A percentile compares a stretch with the other conserved stretches of the same genome.
Conservation (phyloP, 345 rosid species). For the Crucihimalaya himalaica region DNA sequence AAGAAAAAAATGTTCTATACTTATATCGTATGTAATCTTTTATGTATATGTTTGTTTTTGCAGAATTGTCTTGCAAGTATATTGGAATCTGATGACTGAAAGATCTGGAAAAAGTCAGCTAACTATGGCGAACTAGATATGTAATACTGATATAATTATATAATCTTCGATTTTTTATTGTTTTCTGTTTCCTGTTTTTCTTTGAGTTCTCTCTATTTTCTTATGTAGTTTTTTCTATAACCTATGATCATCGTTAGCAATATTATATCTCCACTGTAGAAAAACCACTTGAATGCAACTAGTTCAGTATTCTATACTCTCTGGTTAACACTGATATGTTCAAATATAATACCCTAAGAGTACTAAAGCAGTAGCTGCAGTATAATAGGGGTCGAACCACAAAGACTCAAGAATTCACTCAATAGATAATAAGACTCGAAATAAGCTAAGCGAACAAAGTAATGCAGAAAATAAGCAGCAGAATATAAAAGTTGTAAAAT, state of each 20-base stretch:
- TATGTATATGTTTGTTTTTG: conserved; percentile 2
- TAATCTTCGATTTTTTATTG: background rate
- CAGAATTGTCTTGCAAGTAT: conserved; percentile 46
- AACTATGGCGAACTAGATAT: conserved; percentile 21
- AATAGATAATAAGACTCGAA: too few species aligned
- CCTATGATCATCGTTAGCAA: background rate
- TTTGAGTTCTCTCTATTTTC: background rate
- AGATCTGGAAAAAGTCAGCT: background rate
- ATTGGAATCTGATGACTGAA: conserved; percentile 40
- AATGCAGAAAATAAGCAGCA: too few species aligned
- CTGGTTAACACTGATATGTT: too few species aligned
- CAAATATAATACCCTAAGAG: too few species aligned
- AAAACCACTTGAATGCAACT: conserved; percentile 5
- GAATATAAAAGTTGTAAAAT: too few species aligned
- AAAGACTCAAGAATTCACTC: too few species aligned
- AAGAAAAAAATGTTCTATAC: background rate
- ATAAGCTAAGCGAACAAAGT: too few species aligned
- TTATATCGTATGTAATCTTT: background rate
- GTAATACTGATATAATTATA: conserved; percentile 5
- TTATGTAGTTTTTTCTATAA: background rate
- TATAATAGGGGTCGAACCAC: too few species aligned
- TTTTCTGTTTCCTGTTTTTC: conserved; percentile 1
- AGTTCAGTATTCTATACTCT: background rate
- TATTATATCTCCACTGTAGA: background rate
- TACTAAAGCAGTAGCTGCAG: too few species aligned